A percentile compares a stretch with the other conserved stretches of the same genome.
Evolutionary conservation across 1,139 yeast species (phyloP).

Genomic region (Yamadazyma diddensiae): DNA sequence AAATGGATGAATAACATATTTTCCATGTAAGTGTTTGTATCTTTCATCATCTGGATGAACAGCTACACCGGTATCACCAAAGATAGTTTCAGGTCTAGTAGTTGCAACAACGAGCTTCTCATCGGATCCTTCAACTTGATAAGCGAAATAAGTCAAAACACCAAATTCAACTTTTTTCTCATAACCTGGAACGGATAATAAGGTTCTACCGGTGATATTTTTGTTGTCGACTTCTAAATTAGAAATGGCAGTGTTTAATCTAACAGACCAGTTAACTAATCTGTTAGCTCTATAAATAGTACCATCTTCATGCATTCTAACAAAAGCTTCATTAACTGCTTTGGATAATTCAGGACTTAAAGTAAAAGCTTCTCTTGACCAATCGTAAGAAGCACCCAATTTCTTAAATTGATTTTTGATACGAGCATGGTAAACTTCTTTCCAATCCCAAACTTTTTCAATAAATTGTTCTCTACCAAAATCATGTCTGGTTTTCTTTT

Average conservation of each 20-base stretch:
- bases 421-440: constrained; percentile 84
- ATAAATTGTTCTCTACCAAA: constrained; percentile 88
- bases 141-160: constrained; percentile 90
- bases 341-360: constrained; percentile 73
- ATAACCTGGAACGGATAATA: constrained; percentile 83
- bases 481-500: constrained; percentile 90
- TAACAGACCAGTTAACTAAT: constrained; percentile 95
- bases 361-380: constrained; percentile 93
- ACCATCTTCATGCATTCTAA: constrained; percentile 89
- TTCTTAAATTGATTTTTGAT: constrained; percentile 82
- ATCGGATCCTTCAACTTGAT: constrained; percentile 82
- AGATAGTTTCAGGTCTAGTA: constrained; percentile 97
- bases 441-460: constrained; percentile 97
- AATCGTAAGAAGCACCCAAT: constrained; percentile 95
- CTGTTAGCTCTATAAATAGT: constrained; percentile 92
- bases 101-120: constrained; percentile 93
- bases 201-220: constrained; percentile 78
- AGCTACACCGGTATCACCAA: constrained; percentile 97
- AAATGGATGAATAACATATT: constrained; percentile 87
- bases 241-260: constrained; percentile 90
- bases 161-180: constrained; percentile 92
- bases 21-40: constrained; percentile 93
- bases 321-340: constrained; percentile 90
- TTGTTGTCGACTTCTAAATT: constrained; percentile 95
- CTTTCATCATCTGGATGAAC: constrained; percentile 94